Percentiles rank a stretch among this genome's conserved stretches.
Conservation (phyloP, 768 basidiomycete species). For the Butyriboletus loyo region DNA sequence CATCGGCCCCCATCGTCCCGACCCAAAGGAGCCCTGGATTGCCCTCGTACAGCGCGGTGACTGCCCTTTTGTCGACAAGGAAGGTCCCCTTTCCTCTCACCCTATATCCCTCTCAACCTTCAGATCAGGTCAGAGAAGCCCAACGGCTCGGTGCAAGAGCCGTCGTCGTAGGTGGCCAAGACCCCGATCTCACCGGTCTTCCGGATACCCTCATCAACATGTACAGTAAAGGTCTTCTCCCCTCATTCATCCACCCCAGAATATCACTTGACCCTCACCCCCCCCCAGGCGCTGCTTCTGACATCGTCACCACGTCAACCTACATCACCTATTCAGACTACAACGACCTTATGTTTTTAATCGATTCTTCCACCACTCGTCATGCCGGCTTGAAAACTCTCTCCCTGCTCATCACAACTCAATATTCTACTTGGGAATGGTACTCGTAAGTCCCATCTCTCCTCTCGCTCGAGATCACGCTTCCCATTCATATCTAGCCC, state of each 20-base stretch:
- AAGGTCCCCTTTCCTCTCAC: slow-evolving; percentile 35
- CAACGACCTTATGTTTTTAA: slow-evolving; percentile 61
- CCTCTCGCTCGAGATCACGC: slow-evolving; percentile 2
- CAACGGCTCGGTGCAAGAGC: slow-evolving; percentile 75
- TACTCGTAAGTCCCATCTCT: slow-evolving; percentile 59
- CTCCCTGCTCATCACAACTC: slow-evolving; percentile 71
- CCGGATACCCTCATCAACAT: slow-evolving; percentile 83
- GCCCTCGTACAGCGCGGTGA: slow-evolving; percentile 86
- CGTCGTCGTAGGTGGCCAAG: slow-evolving; percentile 88
- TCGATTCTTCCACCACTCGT: slow-evolving; percentile 71
- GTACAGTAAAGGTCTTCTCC: slow-evolving; percentile 80
- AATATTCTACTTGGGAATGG: slow-evolving; percentile 89
- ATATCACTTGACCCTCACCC: background rate
- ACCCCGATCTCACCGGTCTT: slow-evolving; percentile 59
- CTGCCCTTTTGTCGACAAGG: slow-evolving; percentile 92
- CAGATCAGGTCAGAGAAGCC: slow-evolving; percentile 49
- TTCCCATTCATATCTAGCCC: slow-evolving; percentile 45
- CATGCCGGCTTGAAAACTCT: slow-evolving; percentile 75
- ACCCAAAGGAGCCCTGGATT: slow-evolving; percentile 74
- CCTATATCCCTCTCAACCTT: background rate
- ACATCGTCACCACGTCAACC: slow-evolving; percentile 79
- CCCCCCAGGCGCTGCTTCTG: slow-evolving; percentile 72
- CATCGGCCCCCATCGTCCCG: slow-evolving; percentile 52
- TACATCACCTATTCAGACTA: slow-evolving; percentile 89
- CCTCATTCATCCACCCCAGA: slow-evolving; percentile 26